Base-by-base conservation (phyloP, 2,329 filamentous ascomycete genomes). In the Xylariales sp. region DNA sequence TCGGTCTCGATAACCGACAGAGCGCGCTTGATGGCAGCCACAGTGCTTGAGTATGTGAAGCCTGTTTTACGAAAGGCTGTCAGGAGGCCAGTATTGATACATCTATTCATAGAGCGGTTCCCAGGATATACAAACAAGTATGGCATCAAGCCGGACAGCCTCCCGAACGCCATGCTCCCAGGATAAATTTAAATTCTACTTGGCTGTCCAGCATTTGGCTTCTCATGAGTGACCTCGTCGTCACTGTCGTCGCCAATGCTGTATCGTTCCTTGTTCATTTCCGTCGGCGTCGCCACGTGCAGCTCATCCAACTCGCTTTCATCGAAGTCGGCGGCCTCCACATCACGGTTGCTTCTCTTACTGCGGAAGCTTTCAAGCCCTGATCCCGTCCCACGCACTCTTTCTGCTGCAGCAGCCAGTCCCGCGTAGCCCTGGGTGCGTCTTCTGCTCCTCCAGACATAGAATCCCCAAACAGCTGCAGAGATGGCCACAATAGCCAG, bases 401-500 rank as follows among this genome's bases (percentile, higher is more conserved):
- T 58, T 4, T 65, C 63, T 22, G 66, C 60, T 33, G 63, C 57
- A 21, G 60, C 52, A 27, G 58, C 65, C 38, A 81, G 59, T 11
- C 72, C 74, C 29, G 69, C 67, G 58, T 84, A 84, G 2, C 73
- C 71, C 5, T 65, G 59, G 24, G 70, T 69, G 51, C 69, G 73
- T 49, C 77, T 72, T 36, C 82, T 75, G 44, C 79, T 73, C 44
- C 71, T 72, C 78, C 79, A 85, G 54, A 86, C 64, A 50, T 75
- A 82, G 58, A 81, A 86, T n/a, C 83, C 87, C 83, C 88, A 95
- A 10, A 78, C 68, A 4, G 66, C 69, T 1, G 86, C 87, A 1
- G 81, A 82, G 45, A 93, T 78, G 38, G 84, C 71, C 14, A 95
- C 87, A 36, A 96, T 79, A 12, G 90, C 80, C 3, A 96, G 74